Evolutionary conservation across 176 grass and related monocot species (phyloP).

Genomic region (Aegilops longissima): DNA sequence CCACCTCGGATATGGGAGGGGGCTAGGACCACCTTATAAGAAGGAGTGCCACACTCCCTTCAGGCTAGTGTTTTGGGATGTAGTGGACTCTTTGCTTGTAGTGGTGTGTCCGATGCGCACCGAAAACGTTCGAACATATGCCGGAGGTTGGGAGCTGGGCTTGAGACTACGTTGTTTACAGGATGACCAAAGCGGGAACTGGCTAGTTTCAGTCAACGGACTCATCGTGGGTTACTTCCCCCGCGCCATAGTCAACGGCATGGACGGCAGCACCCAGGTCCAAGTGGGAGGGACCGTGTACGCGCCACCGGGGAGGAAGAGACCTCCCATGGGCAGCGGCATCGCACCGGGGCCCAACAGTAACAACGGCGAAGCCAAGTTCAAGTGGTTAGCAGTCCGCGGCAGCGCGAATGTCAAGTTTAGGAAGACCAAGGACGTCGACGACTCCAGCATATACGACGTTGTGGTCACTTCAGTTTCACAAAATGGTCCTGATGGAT

Average conservation of each 20-base stretch:
- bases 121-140: no score
- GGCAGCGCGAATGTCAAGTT: background rate
- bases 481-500: background rate
- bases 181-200: background rate
- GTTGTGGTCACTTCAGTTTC: background rate
- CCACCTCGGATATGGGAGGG: no score
- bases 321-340: slow-evolving; percentile 20
- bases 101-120: no score
- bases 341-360: background rate
- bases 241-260: background rate
- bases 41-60: no score
- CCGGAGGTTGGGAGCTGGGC: no score
- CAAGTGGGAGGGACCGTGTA: slow-evolving; percentile 24
- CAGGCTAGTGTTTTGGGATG: no score
- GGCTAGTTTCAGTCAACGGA: background rate
- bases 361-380: background rate
- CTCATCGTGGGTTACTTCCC: slow-evolving; percentile 12
- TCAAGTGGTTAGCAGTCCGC: background rate
- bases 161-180: background rate
- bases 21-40: no score
- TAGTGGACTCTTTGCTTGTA: no score
- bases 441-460: background rate
- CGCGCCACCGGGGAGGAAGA: background rate
- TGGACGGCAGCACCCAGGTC: background rate
- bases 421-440: background rate